phyloP scores from a whole-genome alignment of 352 stramenopile genomes.

The Pythium sp. region DNA sequence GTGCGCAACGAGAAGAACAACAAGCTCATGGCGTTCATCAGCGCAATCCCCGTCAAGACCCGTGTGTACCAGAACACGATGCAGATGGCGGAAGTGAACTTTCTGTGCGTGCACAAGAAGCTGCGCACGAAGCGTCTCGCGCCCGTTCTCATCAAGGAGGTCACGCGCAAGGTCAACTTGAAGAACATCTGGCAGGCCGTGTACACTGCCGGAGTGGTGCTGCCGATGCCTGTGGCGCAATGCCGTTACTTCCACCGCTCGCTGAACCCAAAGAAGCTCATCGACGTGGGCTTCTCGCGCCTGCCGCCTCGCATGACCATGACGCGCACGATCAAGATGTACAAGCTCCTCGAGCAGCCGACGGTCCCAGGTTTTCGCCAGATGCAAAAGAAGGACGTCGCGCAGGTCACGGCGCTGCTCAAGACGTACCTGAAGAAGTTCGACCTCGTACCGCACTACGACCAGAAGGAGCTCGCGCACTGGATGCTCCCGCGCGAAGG shows the following conservation, averaged over 20 bases:
- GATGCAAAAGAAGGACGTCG: slow-evolving; percentile 60
- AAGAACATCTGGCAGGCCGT: slow-evolving; percentile 93
- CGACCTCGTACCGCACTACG: slow-evolving; percentile 46
- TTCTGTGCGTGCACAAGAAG: slow-evolving; percentile 99
- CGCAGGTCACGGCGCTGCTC: slow-evolving; percentile 49
- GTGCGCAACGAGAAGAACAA: slow-evolving; percentile 89
- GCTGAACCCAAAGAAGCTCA: slow-evolving; percentile 98
- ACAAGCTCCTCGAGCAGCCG: slow-evolving; percentile 73
- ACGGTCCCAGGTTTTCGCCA: slow-evolving; percentile 38
- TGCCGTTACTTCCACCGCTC: slow-evolving; percentile 97
- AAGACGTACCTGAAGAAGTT: slow-evolving; percentile 60
- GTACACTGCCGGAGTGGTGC: slow-evolving; percentile 97
- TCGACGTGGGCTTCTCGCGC: slow-evolving; percentile 97
- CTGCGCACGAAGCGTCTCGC: slow-evolving; percentile 94
- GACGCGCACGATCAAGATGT: slow-evolving; percentile 88
- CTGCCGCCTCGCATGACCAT: slow-evolving; percentile 94
- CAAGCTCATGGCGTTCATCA: slow-evolving; percentile 98
- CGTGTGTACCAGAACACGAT: slow-evolving; percentile 58
- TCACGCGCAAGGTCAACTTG: slow-evolving; percentile 97
- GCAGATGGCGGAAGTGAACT: slow-evolving; percentile 97
- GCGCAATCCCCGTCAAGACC: slow-evolving; percentile 89
- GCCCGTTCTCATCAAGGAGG: slow-evolving; percentile 99
- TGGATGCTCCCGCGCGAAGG: slow-evolving; percentile 95
- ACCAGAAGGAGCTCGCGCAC: slow-evolving; percentile 87
- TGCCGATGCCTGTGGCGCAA: slow-evolving; percentile 93